A percentile compares a stretch with the other conserved stretches of the same genome.
Evolutionary conservation across 2,329 filamentous ascomycete species (phyloP).

Genomic region (Trichophyton verrucosum): DNA sequence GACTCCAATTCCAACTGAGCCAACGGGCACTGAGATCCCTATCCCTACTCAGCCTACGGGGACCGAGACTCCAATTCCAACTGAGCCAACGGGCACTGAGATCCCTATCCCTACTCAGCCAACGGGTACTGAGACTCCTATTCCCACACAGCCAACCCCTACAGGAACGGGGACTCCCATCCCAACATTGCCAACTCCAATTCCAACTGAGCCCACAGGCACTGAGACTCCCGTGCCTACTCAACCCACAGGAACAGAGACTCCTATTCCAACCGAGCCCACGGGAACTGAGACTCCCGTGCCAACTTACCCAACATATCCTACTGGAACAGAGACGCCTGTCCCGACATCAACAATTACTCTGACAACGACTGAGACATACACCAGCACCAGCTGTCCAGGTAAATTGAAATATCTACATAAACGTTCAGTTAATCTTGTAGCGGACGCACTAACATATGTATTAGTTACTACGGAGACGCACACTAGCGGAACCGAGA

Average conservation of each 20-base stretch:
- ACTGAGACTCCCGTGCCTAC: neutral
- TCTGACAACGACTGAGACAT: neutral
- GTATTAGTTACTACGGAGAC: neutral
- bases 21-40: neutral
- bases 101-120: neutral
- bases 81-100: neutral
- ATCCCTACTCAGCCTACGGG: too few species aligned
- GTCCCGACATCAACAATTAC: neutral
- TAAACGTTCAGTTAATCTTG: neutral
- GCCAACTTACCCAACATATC: neutral
- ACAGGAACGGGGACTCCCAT: too few species aligned
- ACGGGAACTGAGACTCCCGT: neutral
- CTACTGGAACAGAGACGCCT: neutral
- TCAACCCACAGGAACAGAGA: neutral
- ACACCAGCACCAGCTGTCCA: conserved; percentile 5
- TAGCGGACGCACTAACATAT: neutral
- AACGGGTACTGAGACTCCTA: neutral
- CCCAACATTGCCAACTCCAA: too few species aligned
- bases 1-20: neutral
- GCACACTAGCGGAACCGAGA: neutral
- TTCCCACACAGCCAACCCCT: too few species aligned
- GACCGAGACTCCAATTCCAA: neutral
- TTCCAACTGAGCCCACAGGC: neutral
- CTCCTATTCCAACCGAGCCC: neutral
- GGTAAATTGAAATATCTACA: neutral